Percentiles rank a stretch among this genome's conserved stretches.
Evolutionary conservation across 441 rosid species (phyloP).

Genomic region (Corymbia calophylla): DNA sequence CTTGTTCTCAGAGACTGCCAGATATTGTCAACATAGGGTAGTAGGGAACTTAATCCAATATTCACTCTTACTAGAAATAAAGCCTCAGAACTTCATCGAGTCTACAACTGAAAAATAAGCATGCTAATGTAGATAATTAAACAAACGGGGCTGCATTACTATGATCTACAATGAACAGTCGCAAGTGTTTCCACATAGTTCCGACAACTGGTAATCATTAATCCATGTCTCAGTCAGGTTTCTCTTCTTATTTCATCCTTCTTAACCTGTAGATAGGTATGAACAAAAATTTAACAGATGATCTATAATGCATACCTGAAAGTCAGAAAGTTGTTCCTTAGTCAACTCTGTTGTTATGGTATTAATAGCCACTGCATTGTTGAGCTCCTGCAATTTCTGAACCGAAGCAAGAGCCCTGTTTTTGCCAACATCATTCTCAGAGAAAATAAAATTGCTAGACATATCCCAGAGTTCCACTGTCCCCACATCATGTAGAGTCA

Average conservation of each 20-base stretch:
- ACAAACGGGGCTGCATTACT: not conserved
- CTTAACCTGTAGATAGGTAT: not conserved
- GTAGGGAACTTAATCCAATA: not conserved
- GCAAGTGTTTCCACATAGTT: not conserved
- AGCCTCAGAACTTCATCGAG: not conserved
- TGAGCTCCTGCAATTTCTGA: slow-evolving; percentile 84
- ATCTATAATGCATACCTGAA: slow-evolving; percentile 39
- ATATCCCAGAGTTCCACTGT: slow-evolving; percentile 83
- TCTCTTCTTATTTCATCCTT: not conserved
- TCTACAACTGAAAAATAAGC: not conserved
- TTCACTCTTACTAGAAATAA: not conserved
- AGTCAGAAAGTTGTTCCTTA: slow-evolving; percentile 61
- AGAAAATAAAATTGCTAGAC: slow-evolving; percentile 68
- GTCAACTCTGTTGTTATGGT: slow-evolving; percentile 59
- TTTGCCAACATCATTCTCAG: slow-evolving; percentile 76
- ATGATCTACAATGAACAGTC: not conserved
- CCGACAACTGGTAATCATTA: not conserved
- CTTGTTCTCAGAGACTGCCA: not conserved
- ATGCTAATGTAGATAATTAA: not conserved
- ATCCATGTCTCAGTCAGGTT: not conserved
- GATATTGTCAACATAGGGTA: not conserved
- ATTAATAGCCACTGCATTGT: slow-evolving; percentile 64
- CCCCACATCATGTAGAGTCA: slow-evolving; percentile 77
- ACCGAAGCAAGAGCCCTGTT: slow-evolving; percentile 85
- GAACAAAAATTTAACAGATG: not conserved